Base-by-base conservation (phyloP, 2,329 filamentous ascomycete genomes). In the Thelonectria discophora region DNA sequence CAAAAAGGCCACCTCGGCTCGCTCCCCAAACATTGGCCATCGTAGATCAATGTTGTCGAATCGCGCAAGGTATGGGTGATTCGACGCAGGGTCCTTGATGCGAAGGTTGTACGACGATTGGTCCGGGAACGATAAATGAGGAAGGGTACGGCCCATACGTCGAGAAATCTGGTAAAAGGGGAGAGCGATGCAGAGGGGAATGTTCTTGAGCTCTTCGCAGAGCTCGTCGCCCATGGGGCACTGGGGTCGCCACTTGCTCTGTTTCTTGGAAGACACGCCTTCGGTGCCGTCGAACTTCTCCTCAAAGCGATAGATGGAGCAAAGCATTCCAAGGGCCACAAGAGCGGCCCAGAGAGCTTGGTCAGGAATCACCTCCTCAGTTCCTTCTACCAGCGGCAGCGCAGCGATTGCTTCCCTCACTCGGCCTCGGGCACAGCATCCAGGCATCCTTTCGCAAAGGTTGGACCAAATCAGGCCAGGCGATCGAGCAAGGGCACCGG, bases 401-500 rank as follows among this genome's bases (percentile, higher is more conserved):
- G 81, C 77, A 2, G 80, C 81, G 1, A 84, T 75, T 0, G 82
- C 80, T 52, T 84, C 82, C 34, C 82, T 73, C 0, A 84, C 81
- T n/a, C 81, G 77, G 1, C 83, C 82, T 50, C 82, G 73, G 1
- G 81, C 78, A 2, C 83, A 78, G 47, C 81, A 83, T 0, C 82
- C 83, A 0, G 82, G 82, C 79, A 85, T 85, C 2, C 82, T 75
- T 67, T 84, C 82, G 58, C 81, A 83, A 1, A 85, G 75, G 62
- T 85, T 83, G 3, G 81, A 81, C 83, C 84, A 86, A 15, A 85
- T 78, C n/a, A 83, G 75, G 0, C 83, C 82, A 0, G 82, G 82
- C 0, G 81, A 83, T 78, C 80, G 15, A 80, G 75, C 5, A 3
- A 69, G 64, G 2, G 81, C 82, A 4, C 78, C 80, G 1, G 78